Evolutionary conservation across 768 basidiomycete genomes (phyloP).

Genomic region (Leccinum fibrillosum): DNA sequence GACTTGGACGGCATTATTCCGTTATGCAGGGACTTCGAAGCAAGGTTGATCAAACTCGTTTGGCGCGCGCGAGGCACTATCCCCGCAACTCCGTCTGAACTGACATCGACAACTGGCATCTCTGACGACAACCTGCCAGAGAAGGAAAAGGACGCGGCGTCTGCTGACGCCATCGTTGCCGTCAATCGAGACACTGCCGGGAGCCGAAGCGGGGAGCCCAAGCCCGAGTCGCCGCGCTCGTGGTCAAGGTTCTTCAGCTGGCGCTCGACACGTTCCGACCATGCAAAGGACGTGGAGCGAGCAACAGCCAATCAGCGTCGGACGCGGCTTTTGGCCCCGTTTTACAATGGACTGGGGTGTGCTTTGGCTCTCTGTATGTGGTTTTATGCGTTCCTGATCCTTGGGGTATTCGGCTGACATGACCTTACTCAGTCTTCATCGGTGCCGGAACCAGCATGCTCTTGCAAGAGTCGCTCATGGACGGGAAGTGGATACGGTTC

Average conservation of each 20-base stretch:
- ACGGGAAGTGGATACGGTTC: slow-evolving; percentile 61
- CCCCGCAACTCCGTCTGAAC: slow-evolving; percentile 34
- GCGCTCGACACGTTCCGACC: slow-evolving; percentile 44
- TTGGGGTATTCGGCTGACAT: slow-evolving; percentile 1
- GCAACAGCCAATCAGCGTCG: slow-evolving; percentile 40
- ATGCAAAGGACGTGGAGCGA: slow-evolving; percentile 50
- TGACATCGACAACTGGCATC: slow-evolving; percentile 43
- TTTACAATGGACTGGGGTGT: slow-evolving; percentile 68
- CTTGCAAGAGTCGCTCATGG: slow-evolving; percentile 65
- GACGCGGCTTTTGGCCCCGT: slow-evolving; percentile 64
- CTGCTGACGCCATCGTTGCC: slow-evolving; percentile 12
- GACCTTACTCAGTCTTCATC: slow-evolving; percentile 54
- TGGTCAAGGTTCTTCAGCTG: slow-evolving; percentile 35
- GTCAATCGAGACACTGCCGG: background rate
- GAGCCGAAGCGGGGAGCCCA: background rate
- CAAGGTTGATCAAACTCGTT: slow-evolving; percentile 76
- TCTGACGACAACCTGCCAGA: slow-evolving; percentile 58
- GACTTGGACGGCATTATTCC: slow-evolving; percentile 77
- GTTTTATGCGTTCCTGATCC: background rate
- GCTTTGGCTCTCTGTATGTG: slow-evolving; percentile 63
- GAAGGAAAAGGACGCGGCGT: slow-evolving; percentile 32
- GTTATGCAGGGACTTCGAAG: slow-evolving; percentile 67
- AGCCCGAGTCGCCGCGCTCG: background rate
- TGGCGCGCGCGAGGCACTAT: slow-evolving; percentile 52
- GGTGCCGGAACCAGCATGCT: slow-evolving; percentile 56